These are phyloP conservation scores for Coniella lustricola DNA, from an alignment of 2,329 filamentous ascomycete species.

Conservation along the genomic window DNA sequence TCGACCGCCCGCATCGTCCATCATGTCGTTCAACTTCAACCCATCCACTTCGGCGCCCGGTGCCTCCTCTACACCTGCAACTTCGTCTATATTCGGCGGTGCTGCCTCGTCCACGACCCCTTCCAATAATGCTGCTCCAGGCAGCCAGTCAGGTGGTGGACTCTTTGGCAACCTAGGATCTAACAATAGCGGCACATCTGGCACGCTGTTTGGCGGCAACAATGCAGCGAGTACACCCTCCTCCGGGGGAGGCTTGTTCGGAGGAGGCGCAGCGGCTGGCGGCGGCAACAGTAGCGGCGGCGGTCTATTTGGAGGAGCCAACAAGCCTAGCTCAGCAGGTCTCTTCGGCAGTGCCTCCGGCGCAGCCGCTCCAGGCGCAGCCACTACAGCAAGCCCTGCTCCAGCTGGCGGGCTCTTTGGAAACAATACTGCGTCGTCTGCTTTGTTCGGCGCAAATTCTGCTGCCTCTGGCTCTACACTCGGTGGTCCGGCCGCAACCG, in stretches of 20 bases:
- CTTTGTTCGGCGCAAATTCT: conserved; percentile 23
- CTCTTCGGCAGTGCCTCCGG: conserved; percentile 24
- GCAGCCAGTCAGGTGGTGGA: conserved; percentile 16
- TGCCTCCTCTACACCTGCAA: conserved; percentile 32
- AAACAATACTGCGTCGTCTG: conserved; percentile 2
- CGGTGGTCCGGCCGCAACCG: conserved; percentile 13
- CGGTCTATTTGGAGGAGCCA: conserved; percentile 22
- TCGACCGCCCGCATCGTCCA: conserved; percentile 2
- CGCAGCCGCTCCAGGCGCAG: conserved; percentile 14
- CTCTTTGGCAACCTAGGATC: conserved; percentile 28
- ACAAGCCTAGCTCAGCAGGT: conserved; percentile 13
- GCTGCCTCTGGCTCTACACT: conserved; percentile 13
- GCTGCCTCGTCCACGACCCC: conserved; percentile 8
- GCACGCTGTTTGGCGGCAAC: conserved; percentile 9
- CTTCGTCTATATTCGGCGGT: conserved; percentile 35
- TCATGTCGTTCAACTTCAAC: conserved; percentile 22
- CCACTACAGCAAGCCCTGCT: conserved; percentile 1
- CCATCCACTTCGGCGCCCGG: conserved; percentile 29
- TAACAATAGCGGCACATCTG: conserved; percentile 1
- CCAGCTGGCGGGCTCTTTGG: conserved; percentile 6
- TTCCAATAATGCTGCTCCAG: conserved; percentile 8
- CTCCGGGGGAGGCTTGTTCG: conserved; percentile 24
- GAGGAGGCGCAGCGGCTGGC: conserved; percentile 22
- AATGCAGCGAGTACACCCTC: conserved; percentile 24
- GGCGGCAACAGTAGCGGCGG: conserved; percentile 14